Evolutionary conservation across 2,329 filamentous ascomycete genomes (phyloP), one percentile per base, ranked within the genome.

Genomic region (Xylaria sp.): DNA sequence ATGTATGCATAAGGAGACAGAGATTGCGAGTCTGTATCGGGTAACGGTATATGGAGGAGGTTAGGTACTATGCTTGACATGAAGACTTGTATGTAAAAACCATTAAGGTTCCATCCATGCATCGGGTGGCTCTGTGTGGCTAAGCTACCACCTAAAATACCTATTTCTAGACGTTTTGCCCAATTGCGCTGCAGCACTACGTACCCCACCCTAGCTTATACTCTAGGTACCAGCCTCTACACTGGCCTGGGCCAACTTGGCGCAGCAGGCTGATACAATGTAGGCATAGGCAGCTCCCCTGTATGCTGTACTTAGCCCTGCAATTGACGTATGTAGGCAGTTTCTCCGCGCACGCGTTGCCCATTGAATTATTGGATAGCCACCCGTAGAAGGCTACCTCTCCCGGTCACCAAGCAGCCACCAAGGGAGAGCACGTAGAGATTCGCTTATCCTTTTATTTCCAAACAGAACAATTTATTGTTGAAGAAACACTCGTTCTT

Each of bases 181-280:
- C 56, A 59, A 59, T 59, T 7, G 42, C 27, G 27, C 19, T 32
- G 19, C 58, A 61, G 47, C 14, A 19, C 47, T 51, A 27, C 24
- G 24, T 27, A 4, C n/a, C 39, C 47, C 34, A 36, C 32, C 34
- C 32, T 27, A 47, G 9, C n/a, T 48, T 36, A 11, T 17, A 17
- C 39, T 2, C 47, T 50, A 21, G n/a, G n/a, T n/a, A n/a, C n/a
- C n/a, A n/a, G n/a, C n/a, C n/a, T 50, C 6, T n/a, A 8, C 11
- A 51, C 21, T 39, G 54, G 45, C 14, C 62, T 64, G 17, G 51
- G 21, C 36, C 2, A 59, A 48, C 62, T 59, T 65, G 56, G 56
- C 48, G 48, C 63, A 27, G 55, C 63, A 65, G 63, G 63, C 63
- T 65, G 50, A 45, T 32, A 36, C 21, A 27, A 34, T 14, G 30